These are phyloP conservation scores for Hypoxylon sp. DNA, from an alignment of 2,329 filamentous ascomycete species.

Conservation along the genomic window DNA sequence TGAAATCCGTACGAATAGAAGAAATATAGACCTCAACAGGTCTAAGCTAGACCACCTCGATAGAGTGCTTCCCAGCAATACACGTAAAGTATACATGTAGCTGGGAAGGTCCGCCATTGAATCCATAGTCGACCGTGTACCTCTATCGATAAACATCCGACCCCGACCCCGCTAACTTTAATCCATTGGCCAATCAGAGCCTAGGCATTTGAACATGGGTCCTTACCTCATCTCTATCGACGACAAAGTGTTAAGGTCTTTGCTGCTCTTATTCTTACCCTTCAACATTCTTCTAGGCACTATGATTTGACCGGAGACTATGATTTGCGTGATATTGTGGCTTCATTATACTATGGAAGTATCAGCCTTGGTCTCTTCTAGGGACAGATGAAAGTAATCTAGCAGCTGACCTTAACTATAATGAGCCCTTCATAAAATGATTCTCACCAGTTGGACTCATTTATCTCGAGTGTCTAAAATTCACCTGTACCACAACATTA, in stretches of 20 bases:
- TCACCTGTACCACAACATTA: neutral
- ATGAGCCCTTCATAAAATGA: neutral
- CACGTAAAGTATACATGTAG: neutral
- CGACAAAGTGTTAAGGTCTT: neutral
- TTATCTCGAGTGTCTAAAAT: neutral
- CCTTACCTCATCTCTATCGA: neutral
- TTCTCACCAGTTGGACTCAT: neutral
- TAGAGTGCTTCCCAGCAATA: neutral
- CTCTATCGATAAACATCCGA: slow-evolving; percentile 37
- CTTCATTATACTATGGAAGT: neutral
- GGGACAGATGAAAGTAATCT: neutral
- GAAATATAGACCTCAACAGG: neutral
- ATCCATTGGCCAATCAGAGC: slow-evolving; percentile 38
- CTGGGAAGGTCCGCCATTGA: neutral
- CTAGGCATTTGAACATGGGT: neutral
- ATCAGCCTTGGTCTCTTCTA: neutral
- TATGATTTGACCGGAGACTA: neutral
- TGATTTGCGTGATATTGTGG: neutral
- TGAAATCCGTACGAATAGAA: neutral
- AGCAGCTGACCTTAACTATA: neutral
- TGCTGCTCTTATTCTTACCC: neutral
- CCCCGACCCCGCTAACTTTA: slow-evolving; percentile 31
- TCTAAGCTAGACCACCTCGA: neutral
- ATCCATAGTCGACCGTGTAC: neutral
- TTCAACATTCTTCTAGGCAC: neutral